Conservation (phyloP, 768 basidiomycete species). For the Chalciporus sphaerocephalus region DNA sequence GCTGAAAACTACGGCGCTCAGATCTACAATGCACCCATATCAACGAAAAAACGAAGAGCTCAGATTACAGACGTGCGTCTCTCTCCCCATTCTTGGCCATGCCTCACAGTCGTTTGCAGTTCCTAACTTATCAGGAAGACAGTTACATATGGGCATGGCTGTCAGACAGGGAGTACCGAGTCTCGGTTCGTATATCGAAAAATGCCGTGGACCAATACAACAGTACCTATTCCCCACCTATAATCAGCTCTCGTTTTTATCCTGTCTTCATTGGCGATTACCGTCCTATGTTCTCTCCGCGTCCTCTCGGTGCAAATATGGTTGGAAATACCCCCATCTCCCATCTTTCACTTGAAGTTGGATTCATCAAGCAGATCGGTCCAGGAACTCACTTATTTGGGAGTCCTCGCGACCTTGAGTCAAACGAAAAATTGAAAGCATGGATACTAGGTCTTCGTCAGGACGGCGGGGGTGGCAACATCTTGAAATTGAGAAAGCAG, state of each 20-base stretch:
- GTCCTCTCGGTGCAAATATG: slow-evolving; percentile 40
- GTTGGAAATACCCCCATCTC: slow-evolving; percentile 37
- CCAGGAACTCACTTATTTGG: slow-evolving; percentile 43
- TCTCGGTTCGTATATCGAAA: slow-evolving; percentile 53
- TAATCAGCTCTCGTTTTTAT: slow-evolving; percentile 46
- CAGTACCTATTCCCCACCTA: slow-evolving; percentile 26
- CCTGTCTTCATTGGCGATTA: slow-evolving; percentile 48
- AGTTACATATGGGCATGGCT: slow-evolving; percentile 59
- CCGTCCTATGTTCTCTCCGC: slow-evolving; percentile 47
- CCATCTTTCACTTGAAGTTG: slow-evolving; percentile 54
- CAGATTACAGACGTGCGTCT: slow-evolving; percentile 54
- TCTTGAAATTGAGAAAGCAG: slow-evolving; percentile 44
- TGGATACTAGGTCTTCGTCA: slow-evolving; percentile 57
- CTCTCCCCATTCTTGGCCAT: background rate
- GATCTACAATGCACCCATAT: slow-evolving; percentile 20
- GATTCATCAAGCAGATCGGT: slow-evolving; percentile 40
- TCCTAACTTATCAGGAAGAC: slow-evolving; percentile 47
- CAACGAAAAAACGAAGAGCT: slow-evolving; percentile 44
- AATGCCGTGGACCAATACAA: slow-evolving; percentile 46
- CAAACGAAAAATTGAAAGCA: slow-evolving; percentile 35
- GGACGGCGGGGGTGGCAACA: slow-evolving; percentile 53
- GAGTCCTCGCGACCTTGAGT: slow-evolving; percentile 45
- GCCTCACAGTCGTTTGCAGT: slow-evolving; percentile 36
- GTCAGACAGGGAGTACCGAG: slow-evolving; percentile 50
- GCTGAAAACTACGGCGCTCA: slow-evolving; percentile 52